Conservation (phyloP, 2,329 filamentous ascomycete species). For the Microdochium bolleyi region DNA sequence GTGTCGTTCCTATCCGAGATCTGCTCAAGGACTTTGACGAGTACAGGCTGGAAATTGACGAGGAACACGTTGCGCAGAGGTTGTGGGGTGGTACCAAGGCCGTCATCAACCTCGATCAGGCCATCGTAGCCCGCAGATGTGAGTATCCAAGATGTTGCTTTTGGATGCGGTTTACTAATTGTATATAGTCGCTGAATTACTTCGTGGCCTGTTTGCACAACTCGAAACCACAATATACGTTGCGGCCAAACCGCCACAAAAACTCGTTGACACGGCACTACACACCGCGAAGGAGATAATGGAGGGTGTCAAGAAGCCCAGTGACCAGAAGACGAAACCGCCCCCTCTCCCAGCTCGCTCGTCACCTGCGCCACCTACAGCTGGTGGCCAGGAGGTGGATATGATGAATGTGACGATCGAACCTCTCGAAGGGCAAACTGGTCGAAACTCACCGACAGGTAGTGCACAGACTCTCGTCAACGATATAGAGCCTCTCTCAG, state of each 20-base stretch:
- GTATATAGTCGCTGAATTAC: slow-evolving; percentile 60
- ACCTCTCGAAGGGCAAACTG: slow-evolving; percentile 16
- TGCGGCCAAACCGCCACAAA: slow-evolving; percentile 63
- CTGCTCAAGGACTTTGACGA: slow-evolving; percentile 71
- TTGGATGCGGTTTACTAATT: slow-evolving; percentile 6
- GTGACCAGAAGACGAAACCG: slow-evolving; percentile 14
- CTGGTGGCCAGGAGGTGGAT: slow-evolving; percentile 21
- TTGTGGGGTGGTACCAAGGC: slow-evolving; percentile 63
- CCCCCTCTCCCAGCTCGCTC: slow-evolving; percentile 44
- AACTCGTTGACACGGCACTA: slow-evolving; percentile 73
- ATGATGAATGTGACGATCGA: slow-evolving; percentile 24
- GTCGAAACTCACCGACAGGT: slow-evolving; percentile 34
- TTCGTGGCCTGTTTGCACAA: slow-evolving; percentile 61
- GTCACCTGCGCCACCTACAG: slow-evolving; percentile 26
- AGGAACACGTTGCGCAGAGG: slow-evolving; percentile 55
- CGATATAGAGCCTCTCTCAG: neutral
- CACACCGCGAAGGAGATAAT: slow-evolving; percentile 37
- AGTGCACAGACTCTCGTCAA: slow-evolving; percentile 24
- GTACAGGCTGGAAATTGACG: slow-evolving; percentile 59
- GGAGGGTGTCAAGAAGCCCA: slow-evolving; percentile 1
- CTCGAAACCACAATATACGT: slow-evolving; percentile 56
- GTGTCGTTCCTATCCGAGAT: slow-evolving; percentile 71
- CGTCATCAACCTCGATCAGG: slow-evolving; percentile 44
- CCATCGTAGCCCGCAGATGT: slow-evolving; percentile 67
- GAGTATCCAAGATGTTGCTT: slow-evolving; percentile 26